Base-by-base conservation (phyloP, 352 stramenopile genomes). In the Thraustochytrium sp. region DNA sequence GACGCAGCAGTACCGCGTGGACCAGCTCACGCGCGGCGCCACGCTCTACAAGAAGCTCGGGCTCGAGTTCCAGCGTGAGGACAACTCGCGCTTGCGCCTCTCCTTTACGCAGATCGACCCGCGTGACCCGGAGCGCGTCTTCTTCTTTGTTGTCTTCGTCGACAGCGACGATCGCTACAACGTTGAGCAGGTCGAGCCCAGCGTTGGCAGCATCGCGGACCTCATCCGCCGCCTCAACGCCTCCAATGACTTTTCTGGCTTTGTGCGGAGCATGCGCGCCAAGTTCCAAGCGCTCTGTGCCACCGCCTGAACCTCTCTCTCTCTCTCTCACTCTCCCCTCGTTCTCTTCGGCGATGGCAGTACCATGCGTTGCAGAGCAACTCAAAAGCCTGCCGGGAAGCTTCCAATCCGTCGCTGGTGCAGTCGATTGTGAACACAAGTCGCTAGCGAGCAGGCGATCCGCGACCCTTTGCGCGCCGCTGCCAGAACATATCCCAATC, bases 11-110 rank as follows among this genome's bases (percentile, higher is more conserved):
- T 72, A 63, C 36, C 42, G 40, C 34, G 53, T 80, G 29, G 40
- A 63, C 13, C 42, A 55, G 34, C 53, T 85, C 18, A 85, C 80
- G 40, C 63, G 68, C 13, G 80, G 80, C 38, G 80, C 73, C 5
- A 46, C 34, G 37, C 36, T 85, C 72, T 85, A 85, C 62, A 85
- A 85, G 73, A 80, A 84, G 53, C 44, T 85, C 5, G 80, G 80
- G 34, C 65, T 85, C 42, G 65, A 85, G 16, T 85, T 85, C 82
- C 68, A 85, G 46, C 34, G 80, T 18, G 73, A 48, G 2, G 36
- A 74, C 44, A 36, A 85, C 37, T 29, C 51, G 18, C 53, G 55
- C 9, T 63, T 85, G n/a, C 37, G 73, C 23, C 37, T 85, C 8
- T 61, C 54, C 2, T 85, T 85, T 40, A 84, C 73, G 29, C 65